Evolutionary conservation across 1,284 basidiomycete genomes (phyloP).

Genomic region (Coniferiporia weirii): DNA sequence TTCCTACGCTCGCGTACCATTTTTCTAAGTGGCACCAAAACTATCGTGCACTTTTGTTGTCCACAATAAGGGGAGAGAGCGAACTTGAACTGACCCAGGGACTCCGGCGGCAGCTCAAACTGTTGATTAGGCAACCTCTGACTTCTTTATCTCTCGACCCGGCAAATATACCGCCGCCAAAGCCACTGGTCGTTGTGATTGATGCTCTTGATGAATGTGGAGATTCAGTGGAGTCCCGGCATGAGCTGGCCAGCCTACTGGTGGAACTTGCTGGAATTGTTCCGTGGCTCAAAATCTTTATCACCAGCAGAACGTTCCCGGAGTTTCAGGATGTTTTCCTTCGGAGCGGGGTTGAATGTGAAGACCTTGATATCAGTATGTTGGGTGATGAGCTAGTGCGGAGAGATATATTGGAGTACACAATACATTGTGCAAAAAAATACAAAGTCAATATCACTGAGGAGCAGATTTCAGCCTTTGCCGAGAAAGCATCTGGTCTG

Average conservation of each 20-base stretch:
- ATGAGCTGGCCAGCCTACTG: background rate
- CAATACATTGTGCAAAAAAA: background rate
- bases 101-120: background rate
- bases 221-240: background rate
- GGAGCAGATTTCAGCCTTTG: slow-evolving; percentile 20
- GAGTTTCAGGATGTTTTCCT: background rate
- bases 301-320: slow-evolving; percentile 4
- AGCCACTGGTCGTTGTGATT: background rate
- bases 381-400: background rate
- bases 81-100: background rate
- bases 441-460: background rate
- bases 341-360: background rate
- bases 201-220: slow-evolving; percentile 12
- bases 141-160: background rate
- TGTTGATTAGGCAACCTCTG: background rate
- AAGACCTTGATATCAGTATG: background rate
- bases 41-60: background rate
- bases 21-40: background rate
- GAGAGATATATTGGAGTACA: background rate
- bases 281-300: background rate
- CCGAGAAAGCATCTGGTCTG: slow-evolving; percentile 23
- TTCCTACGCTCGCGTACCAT: background rate
- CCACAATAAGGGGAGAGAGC: background rate
- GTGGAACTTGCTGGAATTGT: background rate
- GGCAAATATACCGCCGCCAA: background rate